Percentiles rank a stretch among this genome's conserved stretches.
Conservation (phyloP, 192 early-diverging fungal species). For the Piromyces sp. region DNA sequence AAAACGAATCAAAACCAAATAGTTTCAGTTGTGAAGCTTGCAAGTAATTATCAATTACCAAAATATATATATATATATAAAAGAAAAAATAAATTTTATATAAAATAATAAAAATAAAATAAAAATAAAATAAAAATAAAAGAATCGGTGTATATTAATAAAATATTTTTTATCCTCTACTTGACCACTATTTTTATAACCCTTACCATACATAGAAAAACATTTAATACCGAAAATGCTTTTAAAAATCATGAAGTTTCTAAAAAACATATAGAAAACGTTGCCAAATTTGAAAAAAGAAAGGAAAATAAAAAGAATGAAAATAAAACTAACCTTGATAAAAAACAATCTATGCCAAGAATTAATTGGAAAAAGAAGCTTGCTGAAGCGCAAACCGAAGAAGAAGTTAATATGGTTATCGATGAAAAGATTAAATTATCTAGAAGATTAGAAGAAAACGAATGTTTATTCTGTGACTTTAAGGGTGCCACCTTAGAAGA, state of each 20-base stretch:
- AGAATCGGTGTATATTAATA: no score
- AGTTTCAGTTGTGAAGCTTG: background rate
- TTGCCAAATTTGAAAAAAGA: constrained; percentile 8
- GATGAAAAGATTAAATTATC: constrained; percentile 65
- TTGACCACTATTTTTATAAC: no score
- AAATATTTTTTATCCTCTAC: no score
- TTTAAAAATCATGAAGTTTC: constrained; percentile 79
- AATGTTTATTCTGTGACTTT: constrained; percentile 87
- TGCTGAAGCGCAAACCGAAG: constrained; percentile 31
- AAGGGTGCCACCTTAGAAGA: constrained; percentile 15
- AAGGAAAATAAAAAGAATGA: background rate
- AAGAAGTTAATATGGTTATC: constrained; percentile 49
- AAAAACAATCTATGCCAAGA: background rate
- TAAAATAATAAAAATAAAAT: no score
- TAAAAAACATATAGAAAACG: constrained; percentile 82
- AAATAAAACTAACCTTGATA: background rate
- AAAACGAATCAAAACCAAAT: background rate
- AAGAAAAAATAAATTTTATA: no score
- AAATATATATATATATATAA: background rate
- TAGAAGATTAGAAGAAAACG: constrained; percentile 38
- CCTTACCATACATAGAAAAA: constrained; percentile 19
- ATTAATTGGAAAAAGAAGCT: constrained; percentile 16
- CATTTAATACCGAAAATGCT: constrained; percentile 62
- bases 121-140: no score
- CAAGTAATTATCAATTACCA: background rate